phyloP scores from a whole-genome alignment of 2,329 filamentous ascomycete species.

The Penicillium griseofulvum region DNA sequence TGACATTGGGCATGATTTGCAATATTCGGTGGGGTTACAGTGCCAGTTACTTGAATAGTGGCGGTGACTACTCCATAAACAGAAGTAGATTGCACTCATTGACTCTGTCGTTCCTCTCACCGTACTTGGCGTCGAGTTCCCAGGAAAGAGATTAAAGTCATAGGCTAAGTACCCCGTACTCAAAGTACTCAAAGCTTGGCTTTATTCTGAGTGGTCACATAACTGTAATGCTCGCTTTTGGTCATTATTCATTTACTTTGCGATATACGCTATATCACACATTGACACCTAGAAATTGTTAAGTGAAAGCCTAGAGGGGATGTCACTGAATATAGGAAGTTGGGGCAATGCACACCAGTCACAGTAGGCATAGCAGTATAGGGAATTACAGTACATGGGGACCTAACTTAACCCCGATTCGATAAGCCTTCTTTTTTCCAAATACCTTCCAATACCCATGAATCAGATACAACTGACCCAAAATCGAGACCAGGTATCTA shows the following conservation, averaged over 20 bases:
- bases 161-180: background rate
- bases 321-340: background rate
- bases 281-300: background rate
- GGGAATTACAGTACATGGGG: background rate
- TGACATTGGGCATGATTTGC: background rate
- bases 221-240: background rate
- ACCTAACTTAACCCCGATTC: background rate
- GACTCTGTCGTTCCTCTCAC: background rate
- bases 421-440: background rate
- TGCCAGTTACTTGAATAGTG: background rate
- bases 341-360: background rate
- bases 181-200: background rate
- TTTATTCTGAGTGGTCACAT: background rate
- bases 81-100: background rate
- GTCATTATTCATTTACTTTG: background rate
- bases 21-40: background rate
- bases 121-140: background rate
- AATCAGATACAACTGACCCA: background rate
- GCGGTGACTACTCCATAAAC: background rate
- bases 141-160: background rate
- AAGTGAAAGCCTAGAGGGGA: background rate
- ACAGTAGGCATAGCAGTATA: background rate
- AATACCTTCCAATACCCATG: conserved; percentile 13
- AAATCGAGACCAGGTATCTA: background rate
- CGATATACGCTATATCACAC: background rate